Evolutionary conservation across 495 filamentous ascomycete genomes (phyloP).

Genomic region (Annulohypoxylon nitens): DNA sequence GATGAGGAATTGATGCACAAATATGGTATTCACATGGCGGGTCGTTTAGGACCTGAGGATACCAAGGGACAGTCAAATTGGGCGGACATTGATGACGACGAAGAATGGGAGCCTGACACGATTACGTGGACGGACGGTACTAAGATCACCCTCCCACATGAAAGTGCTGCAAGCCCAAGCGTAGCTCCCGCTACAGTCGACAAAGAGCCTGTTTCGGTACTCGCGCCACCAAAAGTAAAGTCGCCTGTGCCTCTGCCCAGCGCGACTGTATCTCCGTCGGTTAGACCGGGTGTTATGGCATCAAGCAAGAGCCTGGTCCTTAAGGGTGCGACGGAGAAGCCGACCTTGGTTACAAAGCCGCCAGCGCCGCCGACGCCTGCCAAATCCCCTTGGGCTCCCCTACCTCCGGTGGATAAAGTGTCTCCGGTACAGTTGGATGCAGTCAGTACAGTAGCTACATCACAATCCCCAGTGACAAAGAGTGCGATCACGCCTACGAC

Average conservation of each 20-base stretch:
- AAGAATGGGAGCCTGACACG: conserved; percentile 96
- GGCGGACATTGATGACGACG: conserved; percentile 99
- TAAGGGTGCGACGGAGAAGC: conserved; percentile 78
- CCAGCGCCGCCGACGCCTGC: conserved; percentile 76
- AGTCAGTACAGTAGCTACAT: conserved; percentile 39
- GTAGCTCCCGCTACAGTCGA: conserved; percentile 46
- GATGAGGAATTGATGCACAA: conserved; percentile 93
- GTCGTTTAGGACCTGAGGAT: conserved; percentile 84
- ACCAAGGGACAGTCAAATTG: conserved; percentile 86
- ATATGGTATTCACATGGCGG: conserved; percentile 96
- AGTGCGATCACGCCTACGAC: conserved; percentile 62
- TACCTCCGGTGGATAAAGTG: conserved; percentile 86
- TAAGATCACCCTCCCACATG: conserved; percentile 83
- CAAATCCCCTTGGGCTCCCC: conserved; percentile 90
- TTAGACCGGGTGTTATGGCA: conserved; percentile 59
- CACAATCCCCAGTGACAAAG: conserved; percentile 49
- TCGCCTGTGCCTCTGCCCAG: conserved; percentile 54
- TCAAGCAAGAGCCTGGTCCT: conserved; percentile 69
- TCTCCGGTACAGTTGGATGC: conserved; percentile 73
- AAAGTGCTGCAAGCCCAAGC: conserved; percentile 58
- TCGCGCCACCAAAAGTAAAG: conserved; percentile 53
- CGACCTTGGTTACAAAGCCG: conserved; percentile 82
- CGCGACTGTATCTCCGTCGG: conserved; percentile 52
- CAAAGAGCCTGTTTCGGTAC: conserved; percentile 28
- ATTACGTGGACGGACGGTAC: conserved; percentile 99